Conservation (phyloP, 805 yeast genomes). For the Lachancea cidri region DNA sequence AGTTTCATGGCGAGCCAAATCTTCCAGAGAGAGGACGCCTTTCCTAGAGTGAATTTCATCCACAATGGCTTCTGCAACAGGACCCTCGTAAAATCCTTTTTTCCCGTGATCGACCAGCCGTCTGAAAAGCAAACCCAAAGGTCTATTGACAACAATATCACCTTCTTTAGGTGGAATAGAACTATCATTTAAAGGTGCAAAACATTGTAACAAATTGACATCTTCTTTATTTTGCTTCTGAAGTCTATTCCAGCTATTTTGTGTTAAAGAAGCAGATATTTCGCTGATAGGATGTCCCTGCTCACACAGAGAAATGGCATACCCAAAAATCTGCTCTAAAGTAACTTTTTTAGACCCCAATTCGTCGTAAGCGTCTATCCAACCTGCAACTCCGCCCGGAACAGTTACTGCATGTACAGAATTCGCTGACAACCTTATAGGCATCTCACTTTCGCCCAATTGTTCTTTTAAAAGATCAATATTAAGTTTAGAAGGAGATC, state of each 20-base stretch:
- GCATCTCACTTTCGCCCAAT: slow-evolving; percentile 8
- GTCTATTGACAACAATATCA: slow-evolving; percentile 47
- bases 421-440: slow-evolving; percentile 40
- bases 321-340: slow-evolving; percentile 51
- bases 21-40: slow-evolving; percentile 52
- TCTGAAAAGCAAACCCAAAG: slow-evolving; percentile 49
- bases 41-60: slow-evolving; percentile 46
- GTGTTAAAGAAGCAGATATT: slow-evolving; percentile 52
- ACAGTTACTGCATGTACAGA: slow-evolving; percentile 62
- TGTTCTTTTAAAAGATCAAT: slow-evolving; percentile 43
- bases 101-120: slow-evolving; percentile 52
- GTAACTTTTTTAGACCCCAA: slow-evolving; percentile 73
- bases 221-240: slow-evolving; percentile 29
- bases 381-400: slow-evolving; percentile 78
- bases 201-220: slow-evolving; percentile 21
- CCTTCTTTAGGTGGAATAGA: slow-evolving; percentile 53
- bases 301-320: slow-evolving; percentile 66
- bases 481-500: slow-evolving; percentile 48
- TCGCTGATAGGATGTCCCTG: slow-evolving; percentile 61
- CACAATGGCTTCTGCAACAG: slow-evolving; percentile 62
- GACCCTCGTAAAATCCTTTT: slow-evolving; percentile 65
- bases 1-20: slow-evolving; percentile 52
- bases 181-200: slow-evolving; percentile 37
- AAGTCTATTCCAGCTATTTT: slow-evolving; percentile 33
- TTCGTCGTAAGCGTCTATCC: slow-evolving; percentile 61